Evolutionary conservation across 768 basidiomycete species (phyloP).

Genomic region (Leccinum boreale): DNA sequence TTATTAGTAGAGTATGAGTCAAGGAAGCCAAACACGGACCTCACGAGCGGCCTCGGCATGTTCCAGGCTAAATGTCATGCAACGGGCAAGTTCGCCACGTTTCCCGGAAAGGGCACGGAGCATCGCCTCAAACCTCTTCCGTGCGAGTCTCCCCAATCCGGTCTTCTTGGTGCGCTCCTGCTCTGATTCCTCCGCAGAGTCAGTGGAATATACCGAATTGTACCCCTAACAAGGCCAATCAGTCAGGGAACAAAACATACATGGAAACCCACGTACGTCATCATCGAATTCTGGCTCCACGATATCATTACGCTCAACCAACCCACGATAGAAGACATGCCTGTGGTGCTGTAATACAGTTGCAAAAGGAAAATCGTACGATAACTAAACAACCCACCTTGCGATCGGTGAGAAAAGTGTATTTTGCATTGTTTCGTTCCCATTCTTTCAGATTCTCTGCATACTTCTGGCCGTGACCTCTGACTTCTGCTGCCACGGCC

Average conservation of each 20-base stretch:
- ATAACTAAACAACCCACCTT: slow-evolving; percentile 39
- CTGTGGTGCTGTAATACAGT: slow-evolving; percentile 54
- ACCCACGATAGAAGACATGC: slow-evolving; percentile 66
- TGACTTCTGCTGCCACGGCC: slow-evolving; percentile 82
- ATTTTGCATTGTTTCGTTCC: slow-evolving; percentile 81
- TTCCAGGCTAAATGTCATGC: slow-evolving; percentile 96
- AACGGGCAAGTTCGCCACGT: slow-evolving; percentile 86
- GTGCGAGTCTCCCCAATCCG: slow-evolving; percentile 72
- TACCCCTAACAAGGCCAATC: slow-evolving; percentile 56
- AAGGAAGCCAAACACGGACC: slow-evolving; percentile 40
- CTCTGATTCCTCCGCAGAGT: slow-evolving; percentile 93
- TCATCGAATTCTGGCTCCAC: slow-evolving; percentile 77
- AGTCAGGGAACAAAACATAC: background rate
- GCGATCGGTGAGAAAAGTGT: slow-evolving; percentile 64
- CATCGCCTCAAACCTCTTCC: slow-evolving; percentile 87
- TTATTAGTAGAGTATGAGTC: background rate
- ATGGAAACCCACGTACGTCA: slow-evolving; percentile 45
- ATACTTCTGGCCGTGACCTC: slow-evolving; percentile 74
- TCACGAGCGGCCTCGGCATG: slow-evolving; percentile 95
- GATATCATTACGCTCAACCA: slow-evolving; percentile 54
- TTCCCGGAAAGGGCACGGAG: slow-evolving; percentile 82
- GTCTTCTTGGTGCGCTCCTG: slow-evolving; percentile 77
- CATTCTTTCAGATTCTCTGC: slow-evolving; percentile 71
- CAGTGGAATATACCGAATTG: slow-evolving; percentile 86
- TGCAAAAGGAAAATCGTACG: slow-evolving; percentile 2